phyloP scores from a whole-genome alignment of 192 early-diverging fungal genomes.

The Entomortierella chlamydospora region DNA sequence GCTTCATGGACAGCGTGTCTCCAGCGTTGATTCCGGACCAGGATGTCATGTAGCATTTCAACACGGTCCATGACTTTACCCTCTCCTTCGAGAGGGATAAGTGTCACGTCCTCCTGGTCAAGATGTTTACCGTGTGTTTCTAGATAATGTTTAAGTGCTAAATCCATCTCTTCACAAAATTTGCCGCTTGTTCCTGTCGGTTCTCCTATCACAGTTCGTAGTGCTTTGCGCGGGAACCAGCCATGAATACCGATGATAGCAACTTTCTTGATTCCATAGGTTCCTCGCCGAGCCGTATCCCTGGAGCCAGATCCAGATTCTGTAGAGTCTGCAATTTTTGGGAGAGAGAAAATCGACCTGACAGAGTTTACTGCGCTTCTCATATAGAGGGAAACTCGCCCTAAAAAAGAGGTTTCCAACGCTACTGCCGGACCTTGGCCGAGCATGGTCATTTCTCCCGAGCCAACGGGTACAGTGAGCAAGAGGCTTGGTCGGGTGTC shows the following conservation, averaged over 20 bases:
- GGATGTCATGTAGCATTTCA: slow-evolving; percentile 75
- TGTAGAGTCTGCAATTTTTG: no score
- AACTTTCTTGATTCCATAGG: slow-evolving; percentile 62
- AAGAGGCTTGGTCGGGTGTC: slow-evolving; percentile 24
- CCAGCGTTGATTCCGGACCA: slow-evolving; percentile 65
- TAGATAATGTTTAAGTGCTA: slow-evolving; percentile 71
- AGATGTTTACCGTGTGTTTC: slow-evolving; percentile 59
- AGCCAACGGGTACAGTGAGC: slow-evolving; percentile 23
- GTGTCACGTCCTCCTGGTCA: slow-evolving; percentile 65
- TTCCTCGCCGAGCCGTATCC: slow-evolving; percentile 17
- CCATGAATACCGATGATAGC: slow-evolving; percentile 92
- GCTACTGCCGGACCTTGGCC: not conserved
- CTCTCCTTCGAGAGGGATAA: slow-evolving; percentile 91
- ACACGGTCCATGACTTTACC: slow-evolving; percentile 91
- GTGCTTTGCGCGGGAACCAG: slow-evolving; percentile 88
- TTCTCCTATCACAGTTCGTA: slow-evolving; percentile 84
- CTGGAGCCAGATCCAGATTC: no score
- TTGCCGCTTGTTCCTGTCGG: slow-evolving; percentile 90
- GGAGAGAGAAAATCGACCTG: slow-evolving; percentile 1
- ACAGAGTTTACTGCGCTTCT: slow-evolving; percentile 14
- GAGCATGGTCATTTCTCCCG: not conserved
- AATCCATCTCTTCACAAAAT: slow-evolving; percentile 91
- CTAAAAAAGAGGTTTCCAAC: not conserved
- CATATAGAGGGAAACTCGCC: not conserved
- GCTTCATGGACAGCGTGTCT: slow-evolving; percentile 59